Base-by-base conservation (phyloP, 108 stramenopile species). In the Cyclostephanos tholiformis region DNA sequence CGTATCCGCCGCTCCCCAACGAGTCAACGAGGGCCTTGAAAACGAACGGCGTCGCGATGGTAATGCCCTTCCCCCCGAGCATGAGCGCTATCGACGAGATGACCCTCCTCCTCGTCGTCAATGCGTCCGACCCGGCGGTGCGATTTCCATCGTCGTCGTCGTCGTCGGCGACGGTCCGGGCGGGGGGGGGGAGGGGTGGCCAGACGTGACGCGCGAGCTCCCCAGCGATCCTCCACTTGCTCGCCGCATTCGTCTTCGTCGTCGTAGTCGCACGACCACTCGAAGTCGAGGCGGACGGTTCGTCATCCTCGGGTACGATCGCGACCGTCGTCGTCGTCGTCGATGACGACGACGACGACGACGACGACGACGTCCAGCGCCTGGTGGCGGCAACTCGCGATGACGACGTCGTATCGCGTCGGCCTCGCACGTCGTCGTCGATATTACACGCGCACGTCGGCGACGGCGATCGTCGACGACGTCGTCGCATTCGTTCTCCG, bases 11-110 rank as follows among this genome's bases (percentile, higher is more conserved):
- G 13, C 51, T 72, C 16, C 84, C 81, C 23, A 93, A 27, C 22
- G 87, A 51, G 75, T 99, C 97, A 22, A 99, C 94, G 69, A 98
- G 60, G 32, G 80, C 68, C 60, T 99, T 99, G 91, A 99, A 98
- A 38, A 98, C 76, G 68, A 94, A 99, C 19, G 98, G 98, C 22
- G 98, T 95, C 67, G 92, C 86, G 30, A 99, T 95, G 59, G 91
- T 99, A 32, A 98, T 82, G 20, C 87, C 81, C 79, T 99, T 99
- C 19, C 95, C 95, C 12, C 79, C 93, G 0, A 99, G 71, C 86
- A 99, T 96, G 43, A 98, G 80, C 16, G 84, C 84, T 9, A 98
- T 43, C 4, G 91, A 88, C 26, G 73, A 57, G 26, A 91, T 67
- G n/a, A 99, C 99, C 17, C 86, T 77, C 69, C 76, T 81, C 70